Evolutionary conservation across 1,284 basidiomycete species (phyloP), one percentile per base, ranked within the genome.

Genomic region (Omphalotus olearius): DNA sequence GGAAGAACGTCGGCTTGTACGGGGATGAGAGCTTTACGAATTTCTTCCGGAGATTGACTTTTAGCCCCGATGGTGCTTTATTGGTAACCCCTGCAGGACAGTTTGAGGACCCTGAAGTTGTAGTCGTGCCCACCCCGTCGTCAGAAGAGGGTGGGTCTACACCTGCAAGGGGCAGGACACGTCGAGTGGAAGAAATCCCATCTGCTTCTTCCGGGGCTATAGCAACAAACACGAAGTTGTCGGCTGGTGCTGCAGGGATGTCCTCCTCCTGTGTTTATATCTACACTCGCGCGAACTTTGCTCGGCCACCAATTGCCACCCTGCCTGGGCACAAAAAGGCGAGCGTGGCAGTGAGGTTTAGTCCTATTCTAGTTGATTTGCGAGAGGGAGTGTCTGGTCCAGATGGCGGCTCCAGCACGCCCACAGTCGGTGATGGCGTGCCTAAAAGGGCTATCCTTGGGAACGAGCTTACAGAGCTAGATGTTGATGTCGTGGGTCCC

Each of bases 311-410:
- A 0, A 85, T 99, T 51, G 96, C 94, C 2, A 93, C 95, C 63
- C 75, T 99, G 2, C 95, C 97, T 0, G 97, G 97, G 0, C 93
- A 98, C 72, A 94, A 94, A 72, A 96, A 96, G 56, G 88, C 94
- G 0, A 93, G 91, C 59, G 85, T 98, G 1, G 95, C 91, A 0
- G 93, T 99, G 43, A 79, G 87, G 46, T 99, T 99, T 71, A 96
- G 91, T 33, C 96, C 96, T 0, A 80, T 98, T 26, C 70, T 99
- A 33, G 98, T 96, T 64, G 91, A 96, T 61, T 74, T 98, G 26
- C 78, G 95, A 17, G 70, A 76, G 2, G 75, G 74, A 33, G 79
- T 87, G 1, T 65, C 72, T 45, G 71, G 73, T n/a, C 62, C 66
- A 4, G 68, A 70, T 37, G 51, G 54, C 14, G 55, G 42, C 11